Evolutionary conservation across 768 basidiomycete species (phyloP), one percentile per base, ranked within the genome.

Genomic region (Kwoniella botswanensis): DNA sequence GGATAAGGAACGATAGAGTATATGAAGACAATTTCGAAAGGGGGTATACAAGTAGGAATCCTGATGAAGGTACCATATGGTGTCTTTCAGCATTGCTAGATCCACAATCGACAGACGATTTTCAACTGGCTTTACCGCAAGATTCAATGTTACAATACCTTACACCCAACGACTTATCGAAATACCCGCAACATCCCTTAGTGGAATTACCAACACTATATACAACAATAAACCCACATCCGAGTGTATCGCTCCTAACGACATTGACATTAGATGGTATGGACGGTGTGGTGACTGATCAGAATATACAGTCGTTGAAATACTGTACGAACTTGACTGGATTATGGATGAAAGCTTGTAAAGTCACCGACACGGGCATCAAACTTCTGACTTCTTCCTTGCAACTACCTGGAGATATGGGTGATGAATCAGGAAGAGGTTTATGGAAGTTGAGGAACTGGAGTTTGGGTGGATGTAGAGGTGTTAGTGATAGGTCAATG

Each of bases 51-150:
- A 13, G 43, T 22, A 7, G 11, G 5, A 59, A 67, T 57, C 78
- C 78, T 1, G 80, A 81, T 56, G 70, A 73, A 57, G 64, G 73
- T 35, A 79, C 76, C 3, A 55, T 81, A 2, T 81, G 78, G 80
- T 71, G 67, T 2, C 62, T 70, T 6, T 54, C 65, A 0, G 69
- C 70, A 0, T 46, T 75, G 7, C 15, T 62, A 10, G 71, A 74
- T 56, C 75, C 74, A 12, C 64, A 71, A 43, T 57, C 42, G 1
- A 58, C 68, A 2, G 52, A 26, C 18, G 52, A 59, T 26, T 71
- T 74, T 43, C 72, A 67, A 4, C 61, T 76, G 18, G 65, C 68
- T 59, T 22, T 80, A 52, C 73, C 77, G 4, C 55, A 61, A 7
- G 52, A 46, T 12, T 62, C 64, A 18, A 63, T 68, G 0, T 10